Base-by-base conservation (phyloP, 2,329 filamentous ascomycete species). In the Ceratocystis cubensis region DNA sequence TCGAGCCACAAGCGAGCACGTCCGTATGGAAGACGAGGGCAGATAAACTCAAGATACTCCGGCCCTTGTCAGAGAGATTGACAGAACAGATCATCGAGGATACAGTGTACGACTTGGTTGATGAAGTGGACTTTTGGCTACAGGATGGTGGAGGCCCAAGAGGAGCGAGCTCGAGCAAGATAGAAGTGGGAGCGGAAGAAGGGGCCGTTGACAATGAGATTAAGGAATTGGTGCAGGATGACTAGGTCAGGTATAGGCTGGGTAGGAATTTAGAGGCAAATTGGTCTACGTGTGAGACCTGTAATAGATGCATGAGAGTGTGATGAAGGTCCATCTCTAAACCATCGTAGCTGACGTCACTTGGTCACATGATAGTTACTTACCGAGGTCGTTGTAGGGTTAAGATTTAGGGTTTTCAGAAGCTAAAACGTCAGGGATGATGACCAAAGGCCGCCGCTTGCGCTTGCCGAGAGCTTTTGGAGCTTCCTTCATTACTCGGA, bases 21-120 rank as follows among this genome's bases (percentile, higher is more conserved):
- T 17, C 8, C 1, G 10, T 10, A 3, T 71, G 70, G n/a, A 67
- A 69, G 10, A 25, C 44, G 5, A 41, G 57, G 22, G 37, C 8
- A 10, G 65, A 59, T 15, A 61, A 37, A 5, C 33, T 65, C 8
- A 56, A 48, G 20, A 28, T 45, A 10, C 44, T 65, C 45, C 64
- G 67, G 5, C 67, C 67, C 5, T 33, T 66, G 28, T 61, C 59
- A 2, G 89, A 95, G 69, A 84, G 94, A 41, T 97, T 91, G 75
- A 84, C 86, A 68, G 92, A 99, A 74, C 93, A 97, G 78, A 92
- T 99, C 69, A 91, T 88, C 15, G 94, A 99, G 76, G 94, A 99
- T 72, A 81, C 96, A 28, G 83, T 96, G 37, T 96, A 91, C 74
- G 94, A 99, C 75, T 83, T 99, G 65, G 81, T 97, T 41, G 94